phyloP scores from a whole-genome alignment of 768 basidiomycete species.

The Lactifluus subvellereus region DNA sequence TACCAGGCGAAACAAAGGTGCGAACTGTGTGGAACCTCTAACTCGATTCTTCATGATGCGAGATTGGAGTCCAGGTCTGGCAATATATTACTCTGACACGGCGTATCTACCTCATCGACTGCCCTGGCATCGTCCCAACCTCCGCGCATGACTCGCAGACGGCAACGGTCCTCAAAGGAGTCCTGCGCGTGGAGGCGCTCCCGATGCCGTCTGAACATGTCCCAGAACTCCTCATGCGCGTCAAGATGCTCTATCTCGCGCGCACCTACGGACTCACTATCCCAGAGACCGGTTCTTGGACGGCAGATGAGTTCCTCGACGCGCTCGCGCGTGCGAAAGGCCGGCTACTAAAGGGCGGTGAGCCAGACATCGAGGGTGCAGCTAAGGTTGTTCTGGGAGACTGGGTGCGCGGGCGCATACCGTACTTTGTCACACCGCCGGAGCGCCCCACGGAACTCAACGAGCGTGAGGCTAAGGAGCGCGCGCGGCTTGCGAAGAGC shows the following conservation, averaged over 20 bases:
- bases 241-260: conserved; percentile 89
- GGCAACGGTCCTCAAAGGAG: conserved; percentile 91
- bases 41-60: not conserved
- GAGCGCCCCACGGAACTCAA: conserved; percentile 71
- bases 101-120: conserved; percentile 98
- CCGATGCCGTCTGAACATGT: conserved; percentile 91
- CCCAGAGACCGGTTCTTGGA: conserved; percentile 54
- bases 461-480: conserved; percentile 45
- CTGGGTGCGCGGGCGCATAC: conserved; percentile 96
- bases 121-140: conserved; percentile 95
- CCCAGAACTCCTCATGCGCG: conserved; percentile 77
- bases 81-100: conserved; percentile 98
- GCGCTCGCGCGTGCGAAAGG: conserved; percentile 87
- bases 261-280: conserved; percentile 73
- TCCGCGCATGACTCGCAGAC: conserved; percentile 89
- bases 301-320: conserved; percentile 74
- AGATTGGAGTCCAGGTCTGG: conserved; percentile 57
- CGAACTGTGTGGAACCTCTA: not conserved
- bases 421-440: conserved; percentile 92
- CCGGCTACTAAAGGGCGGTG: conserved; percentile 87
- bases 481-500: conserved; percentile 39
- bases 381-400: conserved; percentile 94
- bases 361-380: conserved; percentile 87
- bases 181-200: conserved; percentile 92
- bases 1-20: conserved; percentile 95